A percentile compares a stretch with the other conserved stretches of the same genome.
These are phyloP conservation scores for Buxus sempervirens DNA, from an alignment of 164 flowering plant genomes.

Conservation along the genomic window DNA sequence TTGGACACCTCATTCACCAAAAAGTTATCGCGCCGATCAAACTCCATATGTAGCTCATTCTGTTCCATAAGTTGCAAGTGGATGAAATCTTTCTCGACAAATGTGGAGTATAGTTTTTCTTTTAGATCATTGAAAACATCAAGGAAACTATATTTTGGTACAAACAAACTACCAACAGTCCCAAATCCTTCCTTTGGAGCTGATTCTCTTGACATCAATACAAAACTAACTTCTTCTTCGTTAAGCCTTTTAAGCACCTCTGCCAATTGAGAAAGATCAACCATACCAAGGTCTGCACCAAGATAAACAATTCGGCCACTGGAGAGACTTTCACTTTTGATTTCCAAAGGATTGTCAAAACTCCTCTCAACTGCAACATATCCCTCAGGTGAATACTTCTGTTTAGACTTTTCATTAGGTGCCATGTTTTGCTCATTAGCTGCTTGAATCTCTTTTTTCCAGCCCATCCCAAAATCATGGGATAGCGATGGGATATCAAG, in stretches of 20 bases:
- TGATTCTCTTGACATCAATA: slow-evolving; percentile 33
- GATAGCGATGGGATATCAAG: background rate
- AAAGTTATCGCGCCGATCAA: slow-evolving; percentile 29
- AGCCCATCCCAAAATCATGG: slow-evolving; percentile 5
- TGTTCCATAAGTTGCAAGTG: slow-evolving; percentile 58
- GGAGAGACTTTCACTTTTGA: slow-evolving; percentile 12
- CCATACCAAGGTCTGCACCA: slow-evolving; percentile 20
- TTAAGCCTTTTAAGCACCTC: slow-evolving; percentile 36
- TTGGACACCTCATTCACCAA: slow-evolving; percentile 42
- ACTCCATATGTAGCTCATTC: slow-evolving; percentile 33
- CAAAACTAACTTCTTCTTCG: slow-evolving; percentile 45
- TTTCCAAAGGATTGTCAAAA: slow-evolving; percentile 17
- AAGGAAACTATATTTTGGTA: slow-evolving; percentile 13
- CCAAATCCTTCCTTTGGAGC: slow-evolving; percentile 16
- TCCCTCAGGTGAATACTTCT: slow-evolving; percentile 9
- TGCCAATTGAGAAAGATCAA: slow-evolving; percentile 43
- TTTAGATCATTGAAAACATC: slow-evolving; percentile 43
- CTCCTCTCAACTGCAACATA: slow-evolving; percentile 7
- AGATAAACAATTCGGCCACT: slow-evolving; percentile 10
- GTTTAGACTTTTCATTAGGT: slow-evolving; percentile 18
- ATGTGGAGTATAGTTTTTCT: slow-evolving; percentile 55
- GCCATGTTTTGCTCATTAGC: slow-evolving; percentile 2
- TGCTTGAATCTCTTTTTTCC: slow-evolving; percentile 9
- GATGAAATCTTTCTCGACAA: slow-evolving; percentile 46
- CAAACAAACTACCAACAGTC: slow-evolving; percentile 9